A percentile compares a stretch with the other conserved stretches of the same genome.
phyloP scores from a whole-genome alignment of 108 stramenopile genomes.

The Epipyxis sp. region DNA sequence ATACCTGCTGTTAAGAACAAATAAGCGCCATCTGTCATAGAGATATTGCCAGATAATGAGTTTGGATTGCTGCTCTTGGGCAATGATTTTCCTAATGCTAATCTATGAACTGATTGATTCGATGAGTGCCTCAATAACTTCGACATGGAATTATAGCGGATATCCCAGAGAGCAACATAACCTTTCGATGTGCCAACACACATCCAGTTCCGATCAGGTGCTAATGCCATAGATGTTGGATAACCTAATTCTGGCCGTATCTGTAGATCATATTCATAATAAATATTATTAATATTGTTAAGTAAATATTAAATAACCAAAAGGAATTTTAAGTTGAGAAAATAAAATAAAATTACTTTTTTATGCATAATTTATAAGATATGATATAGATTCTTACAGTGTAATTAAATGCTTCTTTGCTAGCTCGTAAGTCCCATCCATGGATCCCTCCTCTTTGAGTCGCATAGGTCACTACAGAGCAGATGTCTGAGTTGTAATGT shows the following conservation, averaged over 20 bases:
- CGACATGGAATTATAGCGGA: constrained; percentile 3
- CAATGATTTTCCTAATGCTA: constrained; percentile 7
- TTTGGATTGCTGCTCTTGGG: too few species aligned
- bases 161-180: constrained; percentile 14
- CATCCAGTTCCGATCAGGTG: constrained; percentile 16
- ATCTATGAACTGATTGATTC: background rate
- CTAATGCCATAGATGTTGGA: background rate
- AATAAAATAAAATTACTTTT: too few species aligned
- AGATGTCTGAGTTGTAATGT: constrained; percentile 7
- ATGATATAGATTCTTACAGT: too few species aligned
- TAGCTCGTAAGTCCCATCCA: constrained; percentile 12
- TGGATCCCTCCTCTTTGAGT: background rate
- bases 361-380: too few species aligned
- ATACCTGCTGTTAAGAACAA: constrained; percentile 19
- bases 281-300: too few species aligned
- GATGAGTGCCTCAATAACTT: background rate
- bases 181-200: background rate
- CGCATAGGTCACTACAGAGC: background rate
- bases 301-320: too few species aligned
- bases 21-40: constrained; percentile 20
- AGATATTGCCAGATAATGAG: too few species aligned
- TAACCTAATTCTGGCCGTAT: constrained; percentile 22
- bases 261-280: too few species aligned
- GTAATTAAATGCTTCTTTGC: background rate
- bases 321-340: too few species aligned